Evolutionary conservation across 805 yeast species (phyloP).

Genomic region (Candida pini): DNA sequence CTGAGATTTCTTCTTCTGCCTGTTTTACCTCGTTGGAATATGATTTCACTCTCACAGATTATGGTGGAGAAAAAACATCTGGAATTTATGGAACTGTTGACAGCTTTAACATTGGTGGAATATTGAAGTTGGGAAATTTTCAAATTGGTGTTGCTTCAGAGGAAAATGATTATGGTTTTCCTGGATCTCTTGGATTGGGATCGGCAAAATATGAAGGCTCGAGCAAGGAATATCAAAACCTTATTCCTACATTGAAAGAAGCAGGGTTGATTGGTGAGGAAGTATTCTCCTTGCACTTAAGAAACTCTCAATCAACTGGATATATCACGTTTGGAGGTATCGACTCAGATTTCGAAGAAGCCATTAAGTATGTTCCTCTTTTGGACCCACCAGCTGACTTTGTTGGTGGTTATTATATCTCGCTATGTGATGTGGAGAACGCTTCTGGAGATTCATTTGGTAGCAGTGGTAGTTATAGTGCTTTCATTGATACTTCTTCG

Average conservation of each 20-base stretch:
- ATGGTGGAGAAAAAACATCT: conserved; percentile 6
- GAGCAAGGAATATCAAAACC: conserved; percentile 10
- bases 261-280: conserved; percentile 24
- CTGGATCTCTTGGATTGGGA: conserved; percentile 20
- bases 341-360: conserved; percentile 20
- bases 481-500: conserved; percentile 52
- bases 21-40: conserved; percentile 4
- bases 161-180: conserved; percentile 7
- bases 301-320: conserved; percentile 21
- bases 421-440: conserved; percentile 10
- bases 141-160: conserved; percentile 19
- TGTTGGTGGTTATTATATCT: conserved; percentile 14
- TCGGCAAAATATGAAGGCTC: conserved; percentile 2
- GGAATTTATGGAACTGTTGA: conserved; percentile 21
- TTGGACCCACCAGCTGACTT: conserved; percentile 3
- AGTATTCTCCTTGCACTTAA: conserved; percentile 26
- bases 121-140: conserved; percentile 7
- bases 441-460: conserved; percentile 7
- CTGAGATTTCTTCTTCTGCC: conserved; percentile 8
- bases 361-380: conserved; percentile 14
- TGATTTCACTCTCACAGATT: conserved; percentile 9
- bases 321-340: conserved; percentile 28
- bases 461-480: conserved; percentile 18
- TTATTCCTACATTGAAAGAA: conserved; percentile 19
- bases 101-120: conserved; percentile 7